A percentile compares a stretch with the other conserved stretches of the same genome.
Conservation (phyloP, 2,329 filamentous ascomycete genomes). For the Trichoderma cornu-damae region DNA sequence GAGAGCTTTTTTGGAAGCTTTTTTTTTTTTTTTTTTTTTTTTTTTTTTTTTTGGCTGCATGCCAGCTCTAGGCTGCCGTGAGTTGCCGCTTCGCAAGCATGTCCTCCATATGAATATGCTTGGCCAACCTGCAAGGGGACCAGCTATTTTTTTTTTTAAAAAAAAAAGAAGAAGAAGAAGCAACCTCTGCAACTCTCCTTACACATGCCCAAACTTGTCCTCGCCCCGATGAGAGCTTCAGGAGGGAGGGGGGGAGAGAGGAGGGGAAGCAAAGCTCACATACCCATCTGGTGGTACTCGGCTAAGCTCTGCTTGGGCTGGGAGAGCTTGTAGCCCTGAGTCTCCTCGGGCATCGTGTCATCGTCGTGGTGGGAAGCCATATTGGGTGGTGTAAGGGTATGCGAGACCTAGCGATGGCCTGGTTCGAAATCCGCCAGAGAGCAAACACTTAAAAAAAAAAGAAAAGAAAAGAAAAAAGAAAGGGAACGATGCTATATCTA, state of each 20-base stretch:
- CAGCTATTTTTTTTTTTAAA: no score
- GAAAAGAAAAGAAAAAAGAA: neutral
- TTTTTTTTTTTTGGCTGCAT: neutral
- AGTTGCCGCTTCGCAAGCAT: no score
- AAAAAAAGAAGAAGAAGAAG: no score
- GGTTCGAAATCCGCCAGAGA: no score
- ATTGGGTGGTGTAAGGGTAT: constrained; percentile 28
- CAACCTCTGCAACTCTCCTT: neutral
- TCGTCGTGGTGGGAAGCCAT: constrained; percentile 67
- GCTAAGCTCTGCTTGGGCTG: constrained; percentile 95
- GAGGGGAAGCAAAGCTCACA: constrained; percentile 33
- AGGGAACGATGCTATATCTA: constrained; percentile 1
- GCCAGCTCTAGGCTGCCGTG: no score
- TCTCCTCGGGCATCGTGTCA: constrained; percentile 80
- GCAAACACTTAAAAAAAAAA: constrained; percentile 16
- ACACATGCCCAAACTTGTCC: neutral
- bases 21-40: no score
- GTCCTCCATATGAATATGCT: neutral
- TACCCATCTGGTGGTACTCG: constrained; percentile 91
- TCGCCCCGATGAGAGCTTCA: neutral
- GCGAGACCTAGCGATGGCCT: no score
- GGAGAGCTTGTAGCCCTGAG: constrained; percentile 94
- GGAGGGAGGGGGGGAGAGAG: neutral
- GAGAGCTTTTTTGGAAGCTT: no score
- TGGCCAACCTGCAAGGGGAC: neutral